phyloP scores from a whole-genome alignment of 2,329 filamentous ascomycete genomes.

The Aureobasidium sp. region DNA sequence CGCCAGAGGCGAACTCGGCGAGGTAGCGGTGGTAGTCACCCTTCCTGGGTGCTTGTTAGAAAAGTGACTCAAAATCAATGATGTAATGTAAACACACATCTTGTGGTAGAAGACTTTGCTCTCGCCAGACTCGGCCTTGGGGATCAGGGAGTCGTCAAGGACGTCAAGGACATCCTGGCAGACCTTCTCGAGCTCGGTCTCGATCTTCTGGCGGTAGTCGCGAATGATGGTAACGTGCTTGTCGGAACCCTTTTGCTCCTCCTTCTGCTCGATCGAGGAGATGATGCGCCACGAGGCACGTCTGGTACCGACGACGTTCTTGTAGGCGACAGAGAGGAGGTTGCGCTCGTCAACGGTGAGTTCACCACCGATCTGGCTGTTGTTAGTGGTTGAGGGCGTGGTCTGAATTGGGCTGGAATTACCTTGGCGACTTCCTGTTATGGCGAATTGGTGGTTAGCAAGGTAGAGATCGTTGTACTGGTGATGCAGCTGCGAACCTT shows the following conservation, averaged over 20 bases:
- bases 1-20: slow-evolving; percentile 84
- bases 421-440: slow-evolving; percentile 87
- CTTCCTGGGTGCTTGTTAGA: slow-evolving; percentile 57
- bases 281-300: slow-evolving; percentile 99
- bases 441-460: slow-evolving; percentile 20
- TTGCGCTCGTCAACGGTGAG: slow-evolving; percentile 69
- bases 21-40: slow-evolving; percentile 95
- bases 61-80: not conserved
- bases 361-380: slow-evolving; percentile 54
- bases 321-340: slow-evolving; percentile 97
- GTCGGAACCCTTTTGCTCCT: slow-evolving; percentile 96
- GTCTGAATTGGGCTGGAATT: slow-evolving; percentile 27
- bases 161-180: slow-evolving; percentile 97
- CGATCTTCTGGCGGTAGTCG: slow-evolving; percentile 98
- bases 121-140: slow-evolving; percentile 92
- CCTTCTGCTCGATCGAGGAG: slow-evolving; percentile 99
- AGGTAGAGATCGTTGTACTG: not conserved
- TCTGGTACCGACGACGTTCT: slow-evolving; percentile 98
- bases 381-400: slow-evolving; percentile 1
- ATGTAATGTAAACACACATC: slow-evolving; percentile 61
- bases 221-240: slow-evolving; percentile 92
- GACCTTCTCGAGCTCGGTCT: slow-evolving; percentile 93
- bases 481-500: slow-evolving; percentile 54
- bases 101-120: slow-evolving; percentile 99
- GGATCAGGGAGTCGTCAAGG: slow-evolving; percentile 86